These are phyloP conservation scores for Solanum hybrid DNA, from an alignment of 305 asterid genomes.

Conservation along the genomic window DNA sequence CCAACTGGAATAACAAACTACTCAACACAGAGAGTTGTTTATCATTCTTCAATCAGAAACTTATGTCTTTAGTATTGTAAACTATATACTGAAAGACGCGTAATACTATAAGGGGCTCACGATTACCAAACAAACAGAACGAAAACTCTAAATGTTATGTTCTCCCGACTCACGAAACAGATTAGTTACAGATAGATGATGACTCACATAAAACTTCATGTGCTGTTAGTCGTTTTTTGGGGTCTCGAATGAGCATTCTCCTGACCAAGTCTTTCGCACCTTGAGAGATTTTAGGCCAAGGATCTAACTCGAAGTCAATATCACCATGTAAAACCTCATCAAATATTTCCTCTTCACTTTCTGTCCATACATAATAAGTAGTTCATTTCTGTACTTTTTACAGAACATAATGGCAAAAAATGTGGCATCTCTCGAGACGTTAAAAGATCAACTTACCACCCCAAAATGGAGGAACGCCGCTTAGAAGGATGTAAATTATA, in stretches of 20 bases:
- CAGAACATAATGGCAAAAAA: not conserved
- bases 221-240: constrained; percentile 46
- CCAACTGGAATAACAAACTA: not conserved
- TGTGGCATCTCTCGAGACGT: not conserved
- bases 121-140: not conserved
- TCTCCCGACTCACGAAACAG: not conserved
- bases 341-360: constrained; percentile 48
- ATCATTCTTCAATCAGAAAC: not conserved
- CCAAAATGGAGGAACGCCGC: constrained; percentile 68
- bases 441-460: constrained; percentile 40
- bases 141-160: not conserved
- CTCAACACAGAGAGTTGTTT: not conserved
- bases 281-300: constrained; percentile 64
- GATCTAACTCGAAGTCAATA: constrained; percentile 47
- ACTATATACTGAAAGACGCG: not conserved
- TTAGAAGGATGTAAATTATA: constrained; percentile 51
- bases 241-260: constrained; percentile 56
- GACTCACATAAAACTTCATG: constrained; percentile 67
- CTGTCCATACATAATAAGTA: constrained; percentile 17
- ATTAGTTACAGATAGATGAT: not conserved
- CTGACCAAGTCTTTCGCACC: constrained; percentile 55
- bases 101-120: not conserved
- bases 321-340: constrained; percentile 46
- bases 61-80: not conserved
- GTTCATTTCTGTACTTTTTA: not conserved